Conservation (phyloP, 2,329 filamentous ascomycete genomes). For the Aspergillus aculeatus region DNA sequence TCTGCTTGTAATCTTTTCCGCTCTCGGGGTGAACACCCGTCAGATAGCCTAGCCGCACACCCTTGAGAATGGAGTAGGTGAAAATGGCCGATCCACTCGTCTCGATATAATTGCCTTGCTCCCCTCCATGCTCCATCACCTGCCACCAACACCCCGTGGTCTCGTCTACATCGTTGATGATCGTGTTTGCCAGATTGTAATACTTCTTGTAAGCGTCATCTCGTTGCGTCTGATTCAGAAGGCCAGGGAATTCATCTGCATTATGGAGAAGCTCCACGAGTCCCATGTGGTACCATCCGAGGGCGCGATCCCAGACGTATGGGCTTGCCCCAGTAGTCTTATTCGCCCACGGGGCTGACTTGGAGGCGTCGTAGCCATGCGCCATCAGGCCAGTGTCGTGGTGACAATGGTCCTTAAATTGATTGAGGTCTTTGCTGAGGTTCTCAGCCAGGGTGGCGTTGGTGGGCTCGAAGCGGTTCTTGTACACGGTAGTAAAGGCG, state of each 20-base stretch:
- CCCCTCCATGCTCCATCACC: constrained; percentile 53
- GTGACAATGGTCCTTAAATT: constrained; percentile 46
- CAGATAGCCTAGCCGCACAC: constrained; percentile 37
- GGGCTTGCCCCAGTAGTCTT: constrained; percentile 51
- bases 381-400: constrained; percentile 48
- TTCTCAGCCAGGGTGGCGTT: constrained; percentile 47
- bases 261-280: constrained; percentile 53
- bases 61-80: constrained; percentile 53
- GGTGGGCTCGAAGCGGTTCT: constrained; percentile 34
- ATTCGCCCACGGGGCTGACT: constrained; percentile 54
- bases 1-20: constrained; percentile 31
- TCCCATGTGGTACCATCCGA: constrained; percentile 57
- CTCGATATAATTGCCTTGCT: constrained; percentile 60
- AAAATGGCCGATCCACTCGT: constrained; percentile 61
- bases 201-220: constrained; percentile 42
- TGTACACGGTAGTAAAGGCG: constrained; percentile 14
- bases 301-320: constrained; percentile 54
- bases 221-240: constrained; percentile 33
- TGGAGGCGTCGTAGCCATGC: constrained; percentile 56
- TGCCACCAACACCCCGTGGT: constrained; percentile 57
- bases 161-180: constrained; percentile 45
- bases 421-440: constrained; percentile 47
- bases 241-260: constrained; percentile 33
- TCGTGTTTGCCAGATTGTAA: constrained; percentile 41
- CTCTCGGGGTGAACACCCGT: constrained; percentile 12